Conservation (phyloP, 495 filamentous ascomycete species). For the Penicillium canescens region DNA sequence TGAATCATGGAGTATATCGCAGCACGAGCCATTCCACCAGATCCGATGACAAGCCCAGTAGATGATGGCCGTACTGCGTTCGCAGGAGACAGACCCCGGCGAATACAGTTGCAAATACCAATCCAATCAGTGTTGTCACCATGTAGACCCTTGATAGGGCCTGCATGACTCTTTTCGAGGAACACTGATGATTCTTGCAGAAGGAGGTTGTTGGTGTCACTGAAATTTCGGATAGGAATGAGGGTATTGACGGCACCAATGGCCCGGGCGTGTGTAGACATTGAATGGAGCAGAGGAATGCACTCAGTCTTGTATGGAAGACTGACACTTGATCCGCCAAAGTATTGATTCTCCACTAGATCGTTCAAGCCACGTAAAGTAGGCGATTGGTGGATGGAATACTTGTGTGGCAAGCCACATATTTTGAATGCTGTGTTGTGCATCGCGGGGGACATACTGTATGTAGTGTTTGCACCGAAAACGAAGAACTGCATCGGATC, state of each 20-base stretch:
- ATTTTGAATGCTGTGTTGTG: conserved; percentile 71
- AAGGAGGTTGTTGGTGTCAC: conserved; percentile 41
- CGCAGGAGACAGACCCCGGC: conserved; percentile 71
- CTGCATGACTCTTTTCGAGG: conserved; percentile 62
- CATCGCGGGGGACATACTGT: conserved; percentile 54
- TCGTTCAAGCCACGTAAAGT: conserved; percentile 65
- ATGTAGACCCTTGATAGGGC: conserved; percentile 64
- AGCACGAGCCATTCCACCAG: conserved; percentile 78
- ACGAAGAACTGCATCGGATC: conserved; percentile 50
- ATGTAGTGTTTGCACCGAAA: conserved; percentile 44
- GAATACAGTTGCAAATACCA: conserved; percentile 68
- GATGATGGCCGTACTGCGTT: conserved; percentile 72
- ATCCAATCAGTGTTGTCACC: conserved; percentile 88
- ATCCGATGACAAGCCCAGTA: conserved; percentile 71
- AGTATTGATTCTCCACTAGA: conserved; percentile 62
- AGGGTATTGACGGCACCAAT: conserved; percentile 81
- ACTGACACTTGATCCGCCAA: conserved; percentile 73
- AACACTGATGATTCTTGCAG: conserved; percentile 41
- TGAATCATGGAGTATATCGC: conserved; percentile 79
- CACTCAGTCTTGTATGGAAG: conserved; percentile 76
- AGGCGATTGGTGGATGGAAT: conserved; percentile 64
- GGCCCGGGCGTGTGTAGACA: conserved; percentile 71
- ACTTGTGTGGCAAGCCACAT: conserved; percentile 72
- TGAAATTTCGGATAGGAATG: conserved; percentile 64
- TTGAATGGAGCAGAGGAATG: conserved; percentile 65